A percentile compares a stretch with the other conserved stretches of the same genome.
phyloP scores from a whole-genome alignment of 768 basidiomycete genomes.

The Termitomyces sp. region DNA sequence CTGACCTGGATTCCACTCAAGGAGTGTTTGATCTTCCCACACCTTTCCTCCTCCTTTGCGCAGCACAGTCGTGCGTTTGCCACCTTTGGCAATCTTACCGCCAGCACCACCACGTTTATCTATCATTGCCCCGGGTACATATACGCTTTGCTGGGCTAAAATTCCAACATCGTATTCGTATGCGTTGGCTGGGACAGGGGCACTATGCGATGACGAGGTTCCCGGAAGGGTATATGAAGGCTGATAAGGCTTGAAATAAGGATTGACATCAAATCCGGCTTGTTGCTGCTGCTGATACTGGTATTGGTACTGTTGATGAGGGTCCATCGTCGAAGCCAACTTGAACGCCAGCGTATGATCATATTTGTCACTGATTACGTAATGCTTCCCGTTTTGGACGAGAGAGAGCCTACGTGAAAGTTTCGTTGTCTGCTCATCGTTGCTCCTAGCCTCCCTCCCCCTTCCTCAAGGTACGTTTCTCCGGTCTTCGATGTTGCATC shows the following conservation, averaged over 20 bases:
- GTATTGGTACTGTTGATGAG: slow-evolving; percentile 41
- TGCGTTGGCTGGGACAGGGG: slow-evolving; percentile 83
- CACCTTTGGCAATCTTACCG: slow-evolving; percentile 82
- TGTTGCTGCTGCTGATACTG: slow-evolving; percentile 50
- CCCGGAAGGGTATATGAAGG: slow-evolving; percentile 66
- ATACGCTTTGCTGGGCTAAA: slow-evolving; percentile 86
- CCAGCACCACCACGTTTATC: slow-evolving; percentile 84
- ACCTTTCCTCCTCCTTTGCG: slow-evolving; percentile 94
- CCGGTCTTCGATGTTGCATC: neutral
- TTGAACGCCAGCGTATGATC: too few relatives aligned
- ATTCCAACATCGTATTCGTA: slow-evolving; percentile 92
- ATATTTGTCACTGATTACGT: too few relatives aligned
- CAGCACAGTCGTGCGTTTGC: slow-evolving; percentile 89
- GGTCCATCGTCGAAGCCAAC: slow-evolving; percentile 32
- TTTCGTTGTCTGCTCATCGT: slow-evolving; percentile 17
- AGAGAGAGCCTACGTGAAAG: neutral
- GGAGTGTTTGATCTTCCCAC: slow-evolving; percentile 96
- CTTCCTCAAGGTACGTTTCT: slow-evolving; percentile 35
- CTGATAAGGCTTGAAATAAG: slow-evolving; percentile 76
- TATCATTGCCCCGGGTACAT: slow-evolving; percentile 87
- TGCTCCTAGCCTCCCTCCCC: slow-evolving; percentile 22
- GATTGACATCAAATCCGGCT: slow-evolving; percentile 58
- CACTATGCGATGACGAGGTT: slow-evolving; percentile 59
- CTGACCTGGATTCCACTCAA: slow-evolving; percentile 97
- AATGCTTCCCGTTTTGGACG: slow-evolving; percentile 17